These are phyloP conservation scores for Stentor roeselii DNA, from an alignment of 73 alveolate genomes.

Conservation along the genomic window DNA sequence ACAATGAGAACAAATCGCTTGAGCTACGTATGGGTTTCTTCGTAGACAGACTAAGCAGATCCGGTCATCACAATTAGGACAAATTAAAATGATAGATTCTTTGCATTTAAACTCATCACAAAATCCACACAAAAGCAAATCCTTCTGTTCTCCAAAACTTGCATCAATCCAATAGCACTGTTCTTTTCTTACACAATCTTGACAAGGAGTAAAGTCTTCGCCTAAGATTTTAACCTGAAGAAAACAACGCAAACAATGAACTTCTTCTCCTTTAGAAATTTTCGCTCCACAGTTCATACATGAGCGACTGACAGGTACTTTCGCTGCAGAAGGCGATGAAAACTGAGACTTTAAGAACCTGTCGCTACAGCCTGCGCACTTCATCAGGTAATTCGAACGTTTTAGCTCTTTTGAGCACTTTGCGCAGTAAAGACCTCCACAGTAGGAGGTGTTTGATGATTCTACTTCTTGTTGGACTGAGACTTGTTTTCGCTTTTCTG, in stretches of 20 bases:
- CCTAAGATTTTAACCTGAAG: neutral
- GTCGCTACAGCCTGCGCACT: neutral
- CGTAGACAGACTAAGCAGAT: neutral
- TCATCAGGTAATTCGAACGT: neutral
- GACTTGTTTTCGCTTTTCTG: neutral
- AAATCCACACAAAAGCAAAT: neutral
- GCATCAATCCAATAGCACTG: constrained; percentile 4
- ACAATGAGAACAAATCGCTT: neutral
- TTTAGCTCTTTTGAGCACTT: neutral
- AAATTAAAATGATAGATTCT: neutral
- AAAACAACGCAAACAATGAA: neutral
- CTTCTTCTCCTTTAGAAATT: neutral
- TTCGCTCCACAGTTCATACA: neutral
- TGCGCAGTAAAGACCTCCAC: neutral
- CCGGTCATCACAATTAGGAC: neutral
- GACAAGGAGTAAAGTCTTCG: neutral
- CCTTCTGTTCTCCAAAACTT: neutral
- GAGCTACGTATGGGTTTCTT: neutral
- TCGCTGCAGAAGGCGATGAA: neutral
- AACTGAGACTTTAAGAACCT: neutral
- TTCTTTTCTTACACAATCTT: neutral
- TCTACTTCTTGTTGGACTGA: constrained; percentile 4
- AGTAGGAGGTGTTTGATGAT: neutral
- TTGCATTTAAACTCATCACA: neutral
- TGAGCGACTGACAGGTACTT: no score